phyloP scores from a whole-genome alignment of 192 early-diverging fungal species.

The Umbelopsis isabellina region DNA sequence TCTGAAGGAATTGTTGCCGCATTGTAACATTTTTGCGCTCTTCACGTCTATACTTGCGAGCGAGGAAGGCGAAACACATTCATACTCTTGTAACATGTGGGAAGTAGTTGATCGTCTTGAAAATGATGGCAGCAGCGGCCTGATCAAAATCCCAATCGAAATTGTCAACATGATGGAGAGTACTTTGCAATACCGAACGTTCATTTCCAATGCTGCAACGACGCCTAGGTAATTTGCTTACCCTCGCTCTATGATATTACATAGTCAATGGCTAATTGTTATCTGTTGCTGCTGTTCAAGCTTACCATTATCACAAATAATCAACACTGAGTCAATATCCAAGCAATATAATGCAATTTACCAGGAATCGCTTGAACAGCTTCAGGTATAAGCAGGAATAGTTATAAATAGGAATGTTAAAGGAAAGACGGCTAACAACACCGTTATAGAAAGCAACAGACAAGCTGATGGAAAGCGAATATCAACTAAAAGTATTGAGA shows the following conservation, averaged over 20 bases:
- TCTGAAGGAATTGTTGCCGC: background rate
- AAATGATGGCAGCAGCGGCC: background rate
- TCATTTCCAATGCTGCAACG: background rate
- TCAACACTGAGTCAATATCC: background rate
- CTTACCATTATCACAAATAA: background rate
- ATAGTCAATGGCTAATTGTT: too few species aligned
- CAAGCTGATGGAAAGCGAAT: constrained; percentile 3
- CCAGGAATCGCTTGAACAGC: background rate
- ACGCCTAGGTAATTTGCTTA: too few species aligned
- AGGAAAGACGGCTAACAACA: background rate
- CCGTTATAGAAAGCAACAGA: background rate
- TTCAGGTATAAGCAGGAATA: background rate
- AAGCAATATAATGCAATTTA: background rate
- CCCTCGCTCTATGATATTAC: too few species aligned
- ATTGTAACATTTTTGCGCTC: background rate
- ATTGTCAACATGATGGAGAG: constrained; percentile 19
- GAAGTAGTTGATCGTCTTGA: background rate
- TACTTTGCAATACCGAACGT: background rate
- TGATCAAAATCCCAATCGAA: background rate
- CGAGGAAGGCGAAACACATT: background rate
- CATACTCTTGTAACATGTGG: constrained; percentile 4
- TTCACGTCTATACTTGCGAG: background rate
- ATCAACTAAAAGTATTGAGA: background rate
- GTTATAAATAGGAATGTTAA: background rate
- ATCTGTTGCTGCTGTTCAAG: background rate